Conservation (phyloP, 441 rosid genomes). For the Aquilaria agallochum region DNA sequence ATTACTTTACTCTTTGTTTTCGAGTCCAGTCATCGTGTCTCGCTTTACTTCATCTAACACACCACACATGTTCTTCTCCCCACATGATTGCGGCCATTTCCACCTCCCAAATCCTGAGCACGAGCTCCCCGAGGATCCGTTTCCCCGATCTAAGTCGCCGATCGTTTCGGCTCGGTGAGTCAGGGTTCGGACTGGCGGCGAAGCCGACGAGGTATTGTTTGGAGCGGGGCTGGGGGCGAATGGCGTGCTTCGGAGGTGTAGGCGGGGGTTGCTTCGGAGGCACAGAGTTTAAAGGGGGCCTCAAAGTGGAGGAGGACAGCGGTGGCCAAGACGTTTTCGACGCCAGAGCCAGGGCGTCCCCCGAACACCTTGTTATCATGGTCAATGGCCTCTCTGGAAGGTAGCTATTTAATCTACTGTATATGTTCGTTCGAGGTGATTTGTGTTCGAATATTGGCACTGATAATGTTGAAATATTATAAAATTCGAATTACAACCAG, state of each 20-base stretch:
- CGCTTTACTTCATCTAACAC: too few relatives aligned
- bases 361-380: slow-evolving; percentile 86
- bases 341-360: slow-evolving; percentile 33
- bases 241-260: slow-evolving; percentile 39
- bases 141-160: not conserved
- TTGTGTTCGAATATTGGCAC: too few relatives aligned
- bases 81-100: slow-evolving; percentile 39
- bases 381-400: slow-evolving; percentile 85
- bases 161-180: not conserved
- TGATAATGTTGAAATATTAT: not conserved
- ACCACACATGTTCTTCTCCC: slow-evolving; percentile 22
- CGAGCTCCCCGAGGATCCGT: slow-evolving; percentile 1
- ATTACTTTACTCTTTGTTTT: too few relatives aligned
- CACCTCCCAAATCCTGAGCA: slow-evolving; percentile 13
- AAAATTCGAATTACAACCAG: not conserved
- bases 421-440: not conserved
- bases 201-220: slow-evolving; percentile 10
- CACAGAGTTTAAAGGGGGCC: slow-evolving; percentile 20
- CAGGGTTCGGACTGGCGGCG: slow-evolving; percentile 10
- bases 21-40: too few relatives aligned
- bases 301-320: slow-evolving; percentile 51
- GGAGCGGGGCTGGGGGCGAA: slow-evolving; percentile 19
- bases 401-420: slow-evolving; percentile 19
- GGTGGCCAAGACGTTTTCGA: slow-evolving; percentile 65
- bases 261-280: slow-evolving; percentile 44